Evolutionary conservation across 495 filamentous ascomycete genomes (phyloP), one percentile per base, ranked within the genome.

Genomic region (Letharia lupina): DNA sequence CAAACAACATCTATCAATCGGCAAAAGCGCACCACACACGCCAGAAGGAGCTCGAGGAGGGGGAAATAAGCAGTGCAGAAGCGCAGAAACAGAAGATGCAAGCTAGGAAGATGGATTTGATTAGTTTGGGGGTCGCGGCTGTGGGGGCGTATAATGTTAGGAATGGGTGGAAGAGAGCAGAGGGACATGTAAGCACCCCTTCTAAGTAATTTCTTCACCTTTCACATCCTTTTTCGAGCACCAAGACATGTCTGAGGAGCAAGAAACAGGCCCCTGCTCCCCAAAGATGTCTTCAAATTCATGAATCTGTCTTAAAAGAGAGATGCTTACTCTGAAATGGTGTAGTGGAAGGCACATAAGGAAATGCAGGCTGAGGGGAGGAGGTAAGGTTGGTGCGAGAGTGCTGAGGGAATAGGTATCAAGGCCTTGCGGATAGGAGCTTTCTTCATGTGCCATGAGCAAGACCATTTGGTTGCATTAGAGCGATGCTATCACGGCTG

Each of bases 1-100:
- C 41, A 9, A 71, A 71, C 50, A 70, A 68, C 20, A 62, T 71
- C 39, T 70, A 70, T 23, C 70, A 71, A 39, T 61, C 68, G 23
- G 62, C 62, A 2, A 70, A 70, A 31, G 70, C 70, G 15, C 68
- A 71, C 50, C 58, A 67, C 31, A 41, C 59, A 6, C 68, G 70
- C n/a, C 50, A 31, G 23, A 59, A 54, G 39, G 39, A 65, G 40
- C 18, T 67, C 15, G 52, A 63, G 18, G 37, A 60, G n/a, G 68
- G 68, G 18, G 47, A 63, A 41, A 60, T 71, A 18, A 60, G 33
- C 5, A 20, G 28, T 10, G 33, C 45, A 18, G 70, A 69, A 63
- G 58, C 60, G 42, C 41, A 45, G 35, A 61, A 65, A 9, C 9
- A 56, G 48, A 63, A 61, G 50, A 67, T 33, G 57, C 65, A 70